These are phyloP conservation scores for Metarhizium humberi DNA, from an alignment of 2,329 filamentous ascomycete genomes.

Conservation along the genomic window DNA sequence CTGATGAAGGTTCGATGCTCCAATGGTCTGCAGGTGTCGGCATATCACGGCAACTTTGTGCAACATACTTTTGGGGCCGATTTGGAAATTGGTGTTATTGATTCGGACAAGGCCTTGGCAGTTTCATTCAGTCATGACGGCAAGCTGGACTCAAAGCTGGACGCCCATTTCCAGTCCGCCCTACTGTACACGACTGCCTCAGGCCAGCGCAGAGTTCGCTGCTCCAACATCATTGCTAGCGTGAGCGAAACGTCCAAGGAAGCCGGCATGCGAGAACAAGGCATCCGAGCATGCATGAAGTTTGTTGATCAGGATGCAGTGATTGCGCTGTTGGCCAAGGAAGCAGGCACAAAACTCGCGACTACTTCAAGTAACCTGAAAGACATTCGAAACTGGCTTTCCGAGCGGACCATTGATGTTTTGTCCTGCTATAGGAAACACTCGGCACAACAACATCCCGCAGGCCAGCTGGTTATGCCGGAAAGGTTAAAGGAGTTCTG, in stretches of 20 bases:
- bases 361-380: conserved; percentile 64
- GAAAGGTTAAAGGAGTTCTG: conserved; percentile 93
- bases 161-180: conserved; percentile 95
- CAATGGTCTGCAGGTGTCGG: conserved; percentile 84
- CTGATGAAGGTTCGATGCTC: conserved; percentile 98
- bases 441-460: conserved; percentile 75
- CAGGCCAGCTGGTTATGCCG: conserved; percentile 86
- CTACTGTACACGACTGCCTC: conserved; percentile 87
- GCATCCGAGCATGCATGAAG: conserved; percentile 75
- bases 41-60: conserved; percentile 94
- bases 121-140: conserved; percentile 93
- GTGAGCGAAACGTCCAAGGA: conserved; percentile 59
- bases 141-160: conserved; percentile 91
- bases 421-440: conserved; percentile 88
- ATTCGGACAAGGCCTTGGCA: conserved; percentile 86
- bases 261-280: conserved; percentile 30
- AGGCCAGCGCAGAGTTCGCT: conserved; percentile 83
- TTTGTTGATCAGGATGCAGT: conserved; percentile 96
- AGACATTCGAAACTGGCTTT: conserved; percentile 73
- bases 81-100: conserved; percentile 84
- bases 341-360: conserved; percentile 78
- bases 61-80: conserved; percentile 94
- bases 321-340: conserved; percentile 79
- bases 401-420: conserved; percentile 88
- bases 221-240: conserved; percentile 86